Conservation (phyloP, 2,329 filamentous ascomycete species). For the Aaosphaeria pasadenensis region DNA sequence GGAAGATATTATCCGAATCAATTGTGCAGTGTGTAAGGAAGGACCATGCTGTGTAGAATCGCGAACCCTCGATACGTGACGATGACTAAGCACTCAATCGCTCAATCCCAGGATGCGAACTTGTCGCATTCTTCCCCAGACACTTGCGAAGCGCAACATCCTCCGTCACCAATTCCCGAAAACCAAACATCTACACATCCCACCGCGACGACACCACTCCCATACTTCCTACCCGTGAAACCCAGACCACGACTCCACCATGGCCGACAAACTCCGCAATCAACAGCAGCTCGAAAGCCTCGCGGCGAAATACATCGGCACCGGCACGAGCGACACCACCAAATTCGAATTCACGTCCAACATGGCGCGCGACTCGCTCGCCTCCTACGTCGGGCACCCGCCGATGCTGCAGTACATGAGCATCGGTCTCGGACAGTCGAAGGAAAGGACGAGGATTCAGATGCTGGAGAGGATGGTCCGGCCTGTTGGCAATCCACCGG, state of each 20-base stretch:
- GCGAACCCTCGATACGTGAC: too few species aligned
- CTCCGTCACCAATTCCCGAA: too few species aligned
- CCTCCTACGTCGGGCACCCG: conserved; percentile 85
- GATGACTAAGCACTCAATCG: too few species aligned
- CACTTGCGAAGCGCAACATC: too few species aligned
- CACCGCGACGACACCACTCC: too few species aligned
- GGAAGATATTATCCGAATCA: too few species aligned
- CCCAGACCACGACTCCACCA: conserved; percentile 7
- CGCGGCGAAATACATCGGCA: conserved; percentile 93
- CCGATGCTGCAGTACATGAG: conserved; percentile 85
- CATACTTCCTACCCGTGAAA: too few species aligned
- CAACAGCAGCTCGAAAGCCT: conserved; percentile 97
- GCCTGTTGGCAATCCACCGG: conserved; percentile 64
- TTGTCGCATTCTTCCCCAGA: too few species aligned
- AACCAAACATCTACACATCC: too few species aligned
- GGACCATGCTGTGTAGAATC: too few species aligned
- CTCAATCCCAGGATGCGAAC: too few species aligned
- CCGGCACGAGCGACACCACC: conserved; percentile 92
- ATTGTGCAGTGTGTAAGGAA: too few species aligned
- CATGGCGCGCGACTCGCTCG: conserved; percentile 88
- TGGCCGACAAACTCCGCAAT: conserved; percentile 92
- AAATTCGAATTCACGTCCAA: conserved; percentile 98
- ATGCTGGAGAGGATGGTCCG: conserved; percentile 74
- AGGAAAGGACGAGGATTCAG: conserved; percentile 73
- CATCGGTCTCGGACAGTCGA: conserved; percentile 81